Base-by-base conservation (phyloP, 2,329 filamentous ascomycete species). In the Ceratocystis papillata region DNA sequence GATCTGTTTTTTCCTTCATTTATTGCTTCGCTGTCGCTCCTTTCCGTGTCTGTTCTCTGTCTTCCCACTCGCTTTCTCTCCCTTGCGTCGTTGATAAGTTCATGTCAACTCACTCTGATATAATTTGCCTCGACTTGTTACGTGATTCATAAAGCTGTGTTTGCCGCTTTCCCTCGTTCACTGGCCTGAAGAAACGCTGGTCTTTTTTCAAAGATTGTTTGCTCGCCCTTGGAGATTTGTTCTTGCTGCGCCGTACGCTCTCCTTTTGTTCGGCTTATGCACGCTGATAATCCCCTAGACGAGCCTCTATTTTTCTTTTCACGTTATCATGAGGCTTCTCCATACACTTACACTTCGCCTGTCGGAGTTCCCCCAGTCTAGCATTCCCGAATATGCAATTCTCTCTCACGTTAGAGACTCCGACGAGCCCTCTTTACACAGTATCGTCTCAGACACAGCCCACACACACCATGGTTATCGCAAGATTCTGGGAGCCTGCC, bases 331-430 rank as follows among this genome's bases (percentile, higher is more conserved):
- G 66, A 67, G 63, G 63, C 63, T 67, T 55, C 62, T 67, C 2
- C 55, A 67, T 33, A 63, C 63, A 20, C 59, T 65, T 2, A 67
- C 66, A 8, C 63, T 62, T 46, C 66, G 63, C 25, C 48, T 67
- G 17, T 46, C 63, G 17, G 66, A 67, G 45, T 67, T 67, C 63
- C 46, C 55, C 8, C 53, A 67, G 2, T 63, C 57, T 5, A 63
- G 61, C 44, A 44, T 65, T 7, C 73, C 73, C 3, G 65, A 68
- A 57, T 74, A 74, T 65, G 73, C 71, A 59, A 73, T 74, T 53
- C 67, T 74, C 8, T 74, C 73, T 15, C 73, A 74, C 67, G 73
- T 72, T n/a, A 73, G 72, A 70, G 70, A 68, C 8, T 46, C 68
- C 1, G 72, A 73, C 3, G 73, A 74, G 61, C 70, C 73, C 41